Evolutionary conservation across 2,329 filamentous ascomycete species (phyloP), one percentile per base, ranked within the genome.

Genomic region (Alternaria postmessia): DNA sequence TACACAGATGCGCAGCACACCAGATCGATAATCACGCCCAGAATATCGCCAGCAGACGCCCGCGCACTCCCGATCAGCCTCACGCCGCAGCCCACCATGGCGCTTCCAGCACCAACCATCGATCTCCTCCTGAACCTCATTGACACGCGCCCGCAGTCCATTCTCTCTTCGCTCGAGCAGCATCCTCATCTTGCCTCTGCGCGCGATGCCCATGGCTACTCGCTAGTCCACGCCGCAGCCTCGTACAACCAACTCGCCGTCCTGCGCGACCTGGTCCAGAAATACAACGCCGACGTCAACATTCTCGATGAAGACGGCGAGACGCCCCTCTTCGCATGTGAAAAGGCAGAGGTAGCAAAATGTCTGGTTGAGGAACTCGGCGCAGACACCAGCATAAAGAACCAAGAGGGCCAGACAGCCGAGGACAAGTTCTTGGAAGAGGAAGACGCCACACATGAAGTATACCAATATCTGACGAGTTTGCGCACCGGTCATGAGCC

Each of bases 141-240:
- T 41, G 92, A 94, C 61, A 94, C 97, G 78, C 90, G 93, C 73
- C 91, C 90, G 52, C 81, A 87, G 42, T 84, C 86, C 44, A 87
- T 99, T 55, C 83, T 97, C 63, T 83, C 88, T 59, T 87, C 94
- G 68, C 88, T 99, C 53, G 86, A 87, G 64, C 83, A 88, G 62
- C 87, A 93, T 68, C 92, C 93, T 34, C 80, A 87, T n/a, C 83
- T 96, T 54, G 94, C 95, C 54, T 86, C 89, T 3, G 82, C 86
- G 53, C 92, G 96, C 81, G 95, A 99, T 79, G 88, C 91, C 61
- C 91, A 97, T 74, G 95, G 95, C 72, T 99, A 99, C 82, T 96
- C 93, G 47, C 88, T 98, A 26, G 83, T 98, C 49, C 95, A 99
- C 79, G 95, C 95, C 53, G 93, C 94, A 16, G 90, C 92, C 18